These are phyloP conservation scores for Tuber umbilicatum DNA, from an alignment of 495 filamentous ascomycete species.

Conservation along the genomic window DNA sequence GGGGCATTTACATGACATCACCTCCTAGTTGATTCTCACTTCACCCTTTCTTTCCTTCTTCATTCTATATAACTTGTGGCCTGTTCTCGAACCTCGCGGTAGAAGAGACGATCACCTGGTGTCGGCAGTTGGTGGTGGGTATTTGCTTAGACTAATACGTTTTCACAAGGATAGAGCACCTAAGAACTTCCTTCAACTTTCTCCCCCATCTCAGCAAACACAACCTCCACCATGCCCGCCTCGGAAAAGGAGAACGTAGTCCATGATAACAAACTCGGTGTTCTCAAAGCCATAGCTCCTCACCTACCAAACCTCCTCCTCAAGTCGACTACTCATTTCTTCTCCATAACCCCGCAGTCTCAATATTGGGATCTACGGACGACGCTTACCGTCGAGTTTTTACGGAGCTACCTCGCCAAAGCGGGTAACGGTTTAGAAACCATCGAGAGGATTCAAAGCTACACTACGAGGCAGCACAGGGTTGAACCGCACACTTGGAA, in stretches of 20 bases:
- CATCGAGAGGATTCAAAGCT: conserved; percentile 59
- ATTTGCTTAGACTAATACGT: not conserved
- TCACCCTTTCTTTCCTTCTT: not conserved
- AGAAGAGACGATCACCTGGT: not conserved
- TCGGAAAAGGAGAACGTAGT: conserved; percentile 4
- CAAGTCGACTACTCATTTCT: conserved; percentile 48
- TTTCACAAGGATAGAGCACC: not conserved
- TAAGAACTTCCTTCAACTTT: not conserved
- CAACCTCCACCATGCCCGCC: conserved; percentile 17
- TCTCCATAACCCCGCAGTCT: conserved; percentile 59
- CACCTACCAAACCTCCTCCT: conserved; percentile 26
- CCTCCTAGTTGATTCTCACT: not conserved
- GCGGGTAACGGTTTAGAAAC: conserved; percentile 34
- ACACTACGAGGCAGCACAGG: conserved; percentile 55
- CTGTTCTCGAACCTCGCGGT: not conserved
- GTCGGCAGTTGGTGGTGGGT: not conserved
- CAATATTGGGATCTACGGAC: conserved; percentile 75
- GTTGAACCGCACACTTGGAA: conserved; percentile 80
- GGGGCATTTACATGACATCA: not conserved
- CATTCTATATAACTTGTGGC: not conserved
- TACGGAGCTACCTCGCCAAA: conserved; percentile 56
- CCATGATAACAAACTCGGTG: conserved; percentile 1
- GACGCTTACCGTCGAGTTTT: conserved; percentile 61
- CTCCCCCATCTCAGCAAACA: not conserved
- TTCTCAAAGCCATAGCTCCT: conserved; percentile 26